Evolutionary conservation across 2,329 filamentous ascomycete species (phyloP).

Genomic region (Aspergillus fumigatus): DNA sequence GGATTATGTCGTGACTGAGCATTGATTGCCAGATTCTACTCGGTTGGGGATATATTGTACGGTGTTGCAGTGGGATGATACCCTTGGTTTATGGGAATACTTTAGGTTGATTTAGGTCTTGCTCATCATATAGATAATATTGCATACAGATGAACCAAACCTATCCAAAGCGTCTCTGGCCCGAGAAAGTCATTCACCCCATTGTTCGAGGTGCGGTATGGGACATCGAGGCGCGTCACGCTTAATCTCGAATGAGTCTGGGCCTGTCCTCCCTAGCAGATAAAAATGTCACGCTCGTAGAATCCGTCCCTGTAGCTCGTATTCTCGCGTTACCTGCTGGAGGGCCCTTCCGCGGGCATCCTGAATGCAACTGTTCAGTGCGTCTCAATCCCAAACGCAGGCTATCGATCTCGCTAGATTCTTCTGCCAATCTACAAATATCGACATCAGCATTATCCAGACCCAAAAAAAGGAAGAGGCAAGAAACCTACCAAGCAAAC

Average conservation of each 20-base stretch:
- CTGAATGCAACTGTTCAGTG: background rate
- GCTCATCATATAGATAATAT: background rate
- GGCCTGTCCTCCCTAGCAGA: background rate
- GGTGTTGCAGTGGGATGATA: background rate
- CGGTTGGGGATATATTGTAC: background rate
- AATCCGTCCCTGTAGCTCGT: background rate
- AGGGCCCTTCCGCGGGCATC: background rate
- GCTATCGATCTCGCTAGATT: slow-evolving; percentile 5
- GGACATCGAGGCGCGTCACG: background rate
- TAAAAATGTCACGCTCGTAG: background rate
- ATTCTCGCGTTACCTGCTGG: background rate
- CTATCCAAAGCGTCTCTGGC: background rate
- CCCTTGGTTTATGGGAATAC: background rate
- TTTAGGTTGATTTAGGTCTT: background rate
- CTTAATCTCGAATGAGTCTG: background rate
- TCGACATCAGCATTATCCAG: slow-evolving; percentile 13
- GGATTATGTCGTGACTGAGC: slow-evolving; percentile 55
- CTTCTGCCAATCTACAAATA: slow-evolving; percentile 17
- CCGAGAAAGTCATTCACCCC: background rate
- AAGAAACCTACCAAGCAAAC: slow-evolving; percentile 43
- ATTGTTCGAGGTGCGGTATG: background rate
- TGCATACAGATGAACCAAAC: background rate
- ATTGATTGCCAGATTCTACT: background rate
- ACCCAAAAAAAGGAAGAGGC: slow-evolving; percentile 9
- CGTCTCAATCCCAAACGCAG: background rate